These are phyloP conservation scores for Chenopodium quinoa DNA, from an alignment of 148 eudicot genomes.

Conservation along the genomic window DNA sequence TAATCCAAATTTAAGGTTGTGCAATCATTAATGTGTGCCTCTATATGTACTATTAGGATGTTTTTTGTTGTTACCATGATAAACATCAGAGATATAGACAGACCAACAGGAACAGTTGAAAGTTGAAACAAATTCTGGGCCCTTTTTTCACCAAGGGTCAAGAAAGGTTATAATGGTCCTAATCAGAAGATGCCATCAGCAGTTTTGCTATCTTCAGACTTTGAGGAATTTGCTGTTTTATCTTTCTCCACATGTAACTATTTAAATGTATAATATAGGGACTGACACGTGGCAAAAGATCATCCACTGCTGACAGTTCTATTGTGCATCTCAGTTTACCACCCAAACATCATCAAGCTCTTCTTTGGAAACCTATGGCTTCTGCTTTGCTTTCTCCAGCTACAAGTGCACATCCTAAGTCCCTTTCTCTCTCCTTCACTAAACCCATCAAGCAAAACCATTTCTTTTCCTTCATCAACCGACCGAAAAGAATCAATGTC, in stretches of 20 bases:
- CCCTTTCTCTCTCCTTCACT: slow-evolving; percentile 27
- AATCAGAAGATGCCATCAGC: background rate
- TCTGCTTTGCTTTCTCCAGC: slow-evolving; percentile 54
- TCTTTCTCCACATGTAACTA: slow-evolving; percentile 14
- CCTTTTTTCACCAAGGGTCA: background rate
- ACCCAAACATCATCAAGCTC: slow-evolving; percentile 15
- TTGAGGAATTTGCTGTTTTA: slow-evolving; percentile 6
- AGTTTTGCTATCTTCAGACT: background rate
- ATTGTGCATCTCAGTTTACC: slow-evolving; percentile 3
- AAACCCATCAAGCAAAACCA: slow-evolving; percentile 35
- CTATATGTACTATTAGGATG: background rate
- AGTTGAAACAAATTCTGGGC: background rate
- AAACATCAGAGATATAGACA: background rate
- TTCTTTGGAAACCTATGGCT: slow-evolving; percentile 46
- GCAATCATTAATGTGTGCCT: background rate
- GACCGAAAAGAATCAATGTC: slow-evolving; percentile 30
- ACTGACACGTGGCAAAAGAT: slow-evolving; percentile 48
- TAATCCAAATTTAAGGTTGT: background rate
- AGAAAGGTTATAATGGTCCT: background rate
- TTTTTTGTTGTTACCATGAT: background rate
- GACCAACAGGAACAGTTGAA: background rate
- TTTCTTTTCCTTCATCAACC: slow-evolving; percentile 28
- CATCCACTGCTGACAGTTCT: slow-evolving; percentile 51
- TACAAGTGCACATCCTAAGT: slow-evolving; percentile 43
- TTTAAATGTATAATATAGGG: slow-evolving; percentile 35